Base-by-base conservation (phyloP, 345 rosid species). In the Sisymbrium altissimum region DNA sequence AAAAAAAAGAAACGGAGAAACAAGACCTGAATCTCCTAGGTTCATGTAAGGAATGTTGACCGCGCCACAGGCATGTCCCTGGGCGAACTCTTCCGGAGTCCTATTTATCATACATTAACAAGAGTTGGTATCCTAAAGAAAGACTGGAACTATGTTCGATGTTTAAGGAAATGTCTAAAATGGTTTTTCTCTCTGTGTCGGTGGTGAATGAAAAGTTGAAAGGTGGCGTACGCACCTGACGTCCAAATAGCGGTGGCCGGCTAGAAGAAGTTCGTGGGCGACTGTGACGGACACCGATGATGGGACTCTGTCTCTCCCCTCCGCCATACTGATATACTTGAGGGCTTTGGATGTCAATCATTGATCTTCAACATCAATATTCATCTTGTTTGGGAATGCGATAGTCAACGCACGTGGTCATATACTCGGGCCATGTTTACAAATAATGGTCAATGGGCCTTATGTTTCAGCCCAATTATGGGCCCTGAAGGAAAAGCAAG, bases 241-340 rank as follows among this genome's bases (percentile, higher is more conserved):
- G 66, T 92, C 94, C 81, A 93, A 59, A 70, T 85, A 93, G 38
- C 82, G 84, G 70, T 93, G 87, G n/a, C 97, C 97, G 43, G 97
- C 98, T 57, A 62, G 88, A 78, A 86, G 86, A 78, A 87, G 97
- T 64, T 93, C 96, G 36, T 84, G 85, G 0, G 98, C 98, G n/a
- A 86, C 92, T 68, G 79, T 76, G 8, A 89, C 93, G 6, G 97
- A 94, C 49, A 93, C 98, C 9, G 96, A 93, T 49, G 86, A 72
- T 33, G 95, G 92, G 59, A 74, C 81, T 45, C 86, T 87, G 9
- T 62, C 73, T 13, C 53, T 9, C 13, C 54, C 54, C 54, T 82
- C 83, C 66, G 81, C 83, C 81, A 74, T 63, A 40, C 23, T 11
- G 5, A 74, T 63, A 40, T 4, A 9, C 43, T 17, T 15, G 15